Evolutionary conservation across 2,329 filamentous ascomycete genomes (phyloP).

Genomic region (Trichoderma harzianum): DNA sequence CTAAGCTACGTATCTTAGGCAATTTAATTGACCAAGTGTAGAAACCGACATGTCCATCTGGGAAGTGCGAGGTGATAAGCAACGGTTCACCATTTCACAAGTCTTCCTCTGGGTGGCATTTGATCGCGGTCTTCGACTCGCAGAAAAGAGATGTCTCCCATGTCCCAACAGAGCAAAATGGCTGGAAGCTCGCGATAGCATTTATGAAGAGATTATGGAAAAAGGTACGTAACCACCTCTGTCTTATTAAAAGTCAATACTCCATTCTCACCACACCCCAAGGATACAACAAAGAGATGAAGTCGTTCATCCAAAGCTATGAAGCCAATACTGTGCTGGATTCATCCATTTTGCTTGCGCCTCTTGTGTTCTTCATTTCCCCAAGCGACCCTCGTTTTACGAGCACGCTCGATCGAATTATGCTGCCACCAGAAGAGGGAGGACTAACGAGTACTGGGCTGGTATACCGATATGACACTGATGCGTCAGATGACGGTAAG

Average conservation of each 20-base stretch:
- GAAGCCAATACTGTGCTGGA: slow-evolving; percentile 68
- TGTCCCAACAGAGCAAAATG: slow-evolving; percentile 67
- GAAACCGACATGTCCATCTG: slow-evolving; percentile 79
- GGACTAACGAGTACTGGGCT: slow-evolving; percentile 72
- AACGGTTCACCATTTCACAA: slow-evolving; percentile 79
- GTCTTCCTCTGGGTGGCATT: slow-evolving; percentile 82
- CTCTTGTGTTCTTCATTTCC: slow-evolving; percentile 74
- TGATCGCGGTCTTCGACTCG: slow-evolving; percentile 68
- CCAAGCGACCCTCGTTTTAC: slow-evolving; percentile 74
- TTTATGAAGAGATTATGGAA: slow-evolving; percentile 77
- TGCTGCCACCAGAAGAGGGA: slow-evolving; percentile 69
- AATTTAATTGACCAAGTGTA: slow-evolving; percentile 25
- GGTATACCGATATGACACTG: slow-evolving; percentile 71
- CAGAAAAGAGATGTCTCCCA: slow-evolving; percentile 72
- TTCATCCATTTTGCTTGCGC: slow-evolving; percentile 71
- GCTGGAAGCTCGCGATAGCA: slow-evolving; percentile 61
- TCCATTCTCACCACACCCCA: slow-evolving; percentile 23
- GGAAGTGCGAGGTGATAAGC: slow-evolving; percentile 73
- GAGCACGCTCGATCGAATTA: slow-evolving; percentile 68
- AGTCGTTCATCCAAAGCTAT: slow-evolving; percentile 73
- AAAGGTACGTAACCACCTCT: slow-evolving; percentile 42
- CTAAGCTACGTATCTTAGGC: background rate
- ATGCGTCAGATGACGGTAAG: slow-evolving; percentile 65
- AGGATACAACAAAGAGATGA: slow-evolving; percentile 68
- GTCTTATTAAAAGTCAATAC: no score